Base-by-base conservation (phyloP, 208 protist species). In the Naegleria fowleri region DNA sequence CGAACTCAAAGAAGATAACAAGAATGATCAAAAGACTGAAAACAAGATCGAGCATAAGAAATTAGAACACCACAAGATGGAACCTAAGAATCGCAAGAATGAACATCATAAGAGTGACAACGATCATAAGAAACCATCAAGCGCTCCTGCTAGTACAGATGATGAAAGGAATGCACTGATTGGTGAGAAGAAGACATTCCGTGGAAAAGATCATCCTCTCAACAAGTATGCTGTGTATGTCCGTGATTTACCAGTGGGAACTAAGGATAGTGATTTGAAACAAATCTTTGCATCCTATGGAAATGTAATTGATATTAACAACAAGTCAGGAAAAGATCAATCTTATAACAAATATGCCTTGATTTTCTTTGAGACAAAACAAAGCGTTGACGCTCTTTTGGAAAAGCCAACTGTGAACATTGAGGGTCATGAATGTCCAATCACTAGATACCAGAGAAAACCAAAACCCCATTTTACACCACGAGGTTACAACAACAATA, bases 291-390 rank as follows among this genome's bases (percentile, higher is more conserved):
- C 36, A 19, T 11, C 9, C 11, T 85, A 43, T 25, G 79, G 79
- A 43, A 43, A 43, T 15, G 43, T 85, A 43, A 43, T 85, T 85
- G 79, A 85, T 85, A 85, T 85, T 39, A 41, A 85, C 36, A 85
- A 85, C 38, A 43, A 43, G 13, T 39, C 79, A 11, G 79, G 15
- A 25, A 85, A 85, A 25, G 38, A 85, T 3, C 79, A 85, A 43
- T 39, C 38, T n/a, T 85, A 36, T 36, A 85, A 43, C 22, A 85
- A 43, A 11, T 85, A 85, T 85, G 79, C 79, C 22, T 85, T 85
- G 36, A 85, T 85, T 33, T 85, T 85, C 79, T 85, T 85, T 43
- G 38, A 85, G 22, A 43, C 7, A 4, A 7, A 85, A 85, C n/a
- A 85, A 43, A 43, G 38, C 25, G 79, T 85, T 33, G 38, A 85